phyloP scores from a whole-genome alignment of 2,329 filamentous ascomycete genomes.

The Acephala macrosclerotiorum region DNA sequence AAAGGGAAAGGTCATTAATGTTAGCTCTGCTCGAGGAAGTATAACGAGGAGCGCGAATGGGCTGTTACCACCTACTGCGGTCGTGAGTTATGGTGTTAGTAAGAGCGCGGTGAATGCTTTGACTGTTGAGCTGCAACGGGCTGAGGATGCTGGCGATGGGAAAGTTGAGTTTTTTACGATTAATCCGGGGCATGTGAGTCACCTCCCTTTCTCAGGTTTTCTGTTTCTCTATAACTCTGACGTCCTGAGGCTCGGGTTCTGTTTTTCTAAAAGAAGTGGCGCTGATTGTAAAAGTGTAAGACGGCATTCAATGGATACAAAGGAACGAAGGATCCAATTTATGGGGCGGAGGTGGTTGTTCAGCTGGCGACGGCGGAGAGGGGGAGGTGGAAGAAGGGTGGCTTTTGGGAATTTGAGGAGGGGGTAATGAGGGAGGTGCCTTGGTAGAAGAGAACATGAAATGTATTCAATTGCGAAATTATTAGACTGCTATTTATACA shows the following conservation, averaged over 20 bases:
- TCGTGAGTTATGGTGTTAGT: slow-evolving; percentile 45
- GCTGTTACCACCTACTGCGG: slow-evolving; percentile 42
- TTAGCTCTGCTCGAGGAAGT: slow-evolving; percentile 44
- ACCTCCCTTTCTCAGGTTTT: too few relatives aligned
- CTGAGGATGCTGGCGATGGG: slow-evolving; percentile 30
- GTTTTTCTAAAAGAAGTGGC: too few relatives aligned
- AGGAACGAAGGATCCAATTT: slow-evolving; percentile 34
- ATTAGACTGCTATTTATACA: neutral
- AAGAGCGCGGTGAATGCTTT: slow-evolving; percentile 50
- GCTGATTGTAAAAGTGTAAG: too few relatives aligned
- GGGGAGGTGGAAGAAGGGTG: slow-evolving; percentile 32
- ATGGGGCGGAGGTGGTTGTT: slow-evolving; percentile 41
- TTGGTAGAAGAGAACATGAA: slow-evolving; percentile 29
- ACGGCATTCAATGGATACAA: slow-evolving; percentile 40
- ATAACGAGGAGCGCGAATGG: slow-evolving; percentile 26
- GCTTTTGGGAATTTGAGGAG: slow-evolving; percentile 39
- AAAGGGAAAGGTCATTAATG: slow-evolving; percentile 44
- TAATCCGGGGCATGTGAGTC: slow-evolving; percentile 36
- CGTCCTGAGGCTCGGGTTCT: too few relatives aligned
- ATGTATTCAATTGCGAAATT: neutral
- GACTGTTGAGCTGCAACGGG: slow-evolving; percentile 41
- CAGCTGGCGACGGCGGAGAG: slow-evolving; percentile 28
- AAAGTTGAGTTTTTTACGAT: slow-evolving; percentile 33
- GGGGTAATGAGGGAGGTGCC: slow-evolving; percentile 39
- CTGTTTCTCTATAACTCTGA: too few relatives aligned